These are phyloP conservation scores for Vaccinium myrtillus DNA, from an alignment of 148 eudicot genomes.

Conservation along the genomic window DNA sequence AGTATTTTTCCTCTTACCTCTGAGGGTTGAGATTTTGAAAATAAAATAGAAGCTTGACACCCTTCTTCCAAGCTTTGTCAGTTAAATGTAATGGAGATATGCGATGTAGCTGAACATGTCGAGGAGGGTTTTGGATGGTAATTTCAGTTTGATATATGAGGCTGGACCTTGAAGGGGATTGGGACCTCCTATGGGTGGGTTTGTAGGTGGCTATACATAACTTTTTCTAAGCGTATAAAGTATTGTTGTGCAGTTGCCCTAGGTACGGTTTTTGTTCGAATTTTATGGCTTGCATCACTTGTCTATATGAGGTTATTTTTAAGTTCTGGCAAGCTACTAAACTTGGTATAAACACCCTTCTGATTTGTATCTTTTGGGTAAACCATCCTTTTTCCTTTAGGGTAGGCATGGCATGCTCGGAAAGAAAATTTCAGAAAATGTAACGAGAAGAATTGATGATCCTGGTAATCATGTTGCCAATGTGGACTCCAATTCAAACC, in stretches of 20 bases:
- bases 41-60: not conserved
- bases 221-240: not conserved
- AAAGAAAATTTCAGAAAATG: slow-evolving; percentile 41
- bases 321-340: not conserved
- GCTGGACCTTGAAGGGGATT: not conserved
- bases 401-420: slow-evolving; percentile 61
- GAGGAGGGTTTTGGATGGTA: not conserved
- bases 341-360: not conserved
- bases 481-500: slow-evolving; percentile 24
- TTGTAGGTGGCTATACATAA: not conserved
- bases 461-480: slow-evolving; percentile 23
- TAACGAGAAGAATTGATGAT: slow-evolving; percentile 29
- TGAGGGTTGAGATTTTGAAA: not conserved
- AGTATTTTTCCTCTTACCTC: not conserved
- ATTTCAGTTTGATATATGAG: not conserved
- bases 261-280: not conserved
- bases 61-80: not conserved
- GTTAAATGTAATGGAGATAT: not conserved
- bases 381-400: slow-evolving; percentile 29
- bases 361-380: not conserved
- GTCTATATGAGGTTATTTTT: not conserved
- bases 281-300: not conserved
- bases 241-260: not conserved
- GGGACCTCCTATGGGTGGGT: not conserved
- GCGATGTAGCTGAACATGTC: not conserved